These are phyloP conservation scores for Nicotiana tabacum DNA, from an alignment of 257 asterid species.

Conservation along the genomic window DNA sequence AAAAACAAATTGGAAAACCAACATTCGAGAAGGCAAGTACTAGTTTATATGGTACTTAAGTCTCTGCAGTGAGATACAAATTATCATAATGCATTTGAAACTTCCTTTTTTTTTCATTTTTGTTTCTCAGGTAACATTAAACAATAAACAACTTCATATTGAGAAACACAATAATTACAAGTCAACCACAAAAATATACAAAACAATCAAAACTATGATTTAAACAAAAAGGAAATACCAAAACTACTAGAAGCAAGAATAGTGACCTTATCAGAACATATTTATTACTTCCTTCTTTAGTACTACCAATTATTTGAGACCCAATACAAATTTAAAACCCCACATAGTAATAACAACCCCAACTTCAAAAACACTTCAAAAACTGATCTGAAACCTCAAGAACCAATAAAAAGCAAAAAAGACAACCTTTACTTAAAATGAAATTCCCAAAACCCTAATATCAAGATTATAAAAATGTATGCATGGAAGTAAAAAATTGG, in stretches of 20 bases:
- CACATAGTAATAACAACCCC: not conserved
- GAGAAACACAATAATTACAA: not conserved
- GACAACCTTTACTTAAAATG: not conserved
- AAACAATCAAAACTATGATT: not conserved
- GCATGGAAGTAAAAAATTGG: not conserved
- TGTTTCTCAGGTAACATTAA: not conserved
- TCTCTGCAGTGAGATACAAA: not conserved
- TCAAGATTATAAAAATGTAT: not conserved
- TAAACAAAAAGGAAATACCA: not conserved
- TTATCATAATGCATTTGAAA: not conserved
- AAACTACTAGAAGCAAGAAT: not conserved
- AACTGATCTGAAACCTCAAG: not conserved
- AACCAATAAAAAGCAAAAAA: not conserved
- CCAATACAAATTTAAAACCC: not conserved
- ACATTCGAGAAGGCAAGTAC: not conserved
- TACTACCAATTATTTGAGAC: not conserved
- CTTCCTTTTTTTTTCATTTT: not conserved
- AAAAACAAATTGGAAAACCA: not conserved
- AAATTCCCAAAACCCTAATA: not conserved
- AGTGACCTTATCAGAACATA: not conserved
- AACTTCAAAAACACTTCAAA: slow-evolving; percentile 2
- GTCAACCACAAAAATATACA: not conserved
- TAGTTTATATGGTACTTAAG: not conserved
- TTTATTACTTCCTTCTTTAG: not conserved
- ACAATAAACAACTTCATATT: not conserved